Conservation (phyloP, 2,329 filamentous ascomycete genomes). For the Penicillium sumatraense region DNA sequence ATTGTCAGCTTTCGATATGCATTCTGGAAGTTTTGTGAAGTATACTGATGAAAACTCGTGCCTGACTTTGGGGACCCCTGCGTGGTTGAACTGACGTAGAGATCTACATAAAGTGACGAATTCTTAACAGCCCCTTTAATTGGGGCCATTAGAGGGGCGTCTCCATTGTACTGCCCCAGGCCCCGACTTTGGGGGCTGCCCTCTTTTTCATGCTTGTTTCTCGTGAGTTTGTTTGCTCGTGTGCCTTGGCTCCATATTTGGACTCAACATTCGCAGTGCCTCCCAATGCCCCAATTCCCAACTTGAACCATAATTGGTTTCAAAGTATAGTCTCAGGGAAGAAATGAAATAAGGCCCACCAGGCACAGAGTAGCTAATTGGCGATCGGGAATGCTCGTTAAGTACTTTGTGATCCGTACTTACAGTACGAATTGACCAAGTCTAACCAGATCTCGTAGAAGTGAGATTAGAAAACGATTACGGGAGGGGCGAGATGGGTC, state of each 20-base stretch:
- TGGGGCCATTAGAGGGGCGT: background rate
- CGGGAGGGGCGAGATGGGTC: too few relatives aligned
- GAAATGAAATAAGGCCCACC: too few relatives aligned
- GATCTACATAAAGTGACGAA: conserved; percentile 4
- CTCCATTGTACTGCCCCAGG: conserved; percentile 3
- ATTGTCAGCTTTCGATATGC: background rate
- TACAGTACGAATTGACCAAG: background rate
- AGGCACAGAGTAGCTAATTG: too few relatives aligned
- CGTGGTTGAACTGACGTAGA: background rate
- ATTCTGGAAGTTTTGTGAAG: background rate
- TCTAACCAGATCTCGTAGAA: background rate
- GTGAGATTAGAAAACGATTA: background rate
- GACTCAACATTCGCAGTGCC: background rate
- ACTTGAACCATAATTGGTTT: too few relatives aligned
- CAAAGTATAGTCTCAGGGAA: too few relatives aligned
- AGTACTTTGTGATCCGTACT: too few relatives aligned
- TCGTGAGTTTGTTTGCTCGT: background rate
- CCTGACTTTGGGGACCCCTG: background rate
- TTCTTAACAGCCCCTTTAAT: background rate
- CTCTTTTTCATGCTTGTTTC: background rate
- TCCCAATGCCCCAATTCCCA: too few relatives aligned
- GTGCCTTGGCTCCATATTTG: background rate
- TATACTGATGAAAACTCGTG: background rate
- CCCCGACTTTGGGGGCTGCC: background rate
- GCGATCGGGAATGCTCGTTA: background rate